These are phyloP conservation scores for Fusarium globosum DNA, from an alignment of 2,329 filamentous ascomycete species.

Conservation along the genomic window DNA sequence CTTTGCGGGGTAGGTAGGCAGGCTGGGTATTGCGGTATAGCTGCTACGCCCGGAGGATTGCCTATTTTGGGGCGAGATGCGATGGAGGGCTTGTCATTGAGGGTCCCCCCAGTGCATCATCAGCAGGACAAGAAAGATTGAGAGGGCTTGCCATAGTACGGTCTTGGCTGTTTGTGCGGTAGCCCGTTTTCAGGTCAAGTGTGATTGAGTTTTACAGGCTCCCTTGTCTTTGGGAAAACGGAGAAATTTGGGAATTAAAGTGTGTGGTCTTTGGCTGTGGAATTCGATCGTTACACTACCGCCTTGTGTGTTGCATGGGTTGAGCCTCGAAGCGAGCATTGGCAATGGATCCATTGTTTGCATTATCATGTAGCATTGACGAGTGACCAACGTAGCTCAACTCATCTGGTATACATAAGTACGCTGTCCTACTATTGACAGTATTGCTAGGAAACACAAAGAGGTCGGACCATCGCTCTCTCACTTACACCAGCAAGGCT, in stretches of 20 bases:
- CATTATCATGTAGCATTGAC: neutral
- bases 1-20: slow-evolving; percentile 41
- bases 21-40: slow-evolving; percentile 1
- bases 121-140: slow-evolving; percentile 12
- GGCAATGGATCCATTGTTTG: slow-evolving; percentile 7
- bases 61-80: slow-evolving; percentile 40
- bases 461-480: neutral
- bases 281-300: slow-evolving; percentile 18
- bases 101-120: slow-evolving; percentile 11
- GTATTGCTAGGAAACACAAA: slow-evolving; percentile 12
- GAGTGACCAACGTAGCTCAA: slow-evolving; percentile 1
- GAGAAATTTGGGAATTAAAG: neutral
- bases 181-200: slow-evolving; percentile 1
- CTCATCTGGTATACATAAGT: neutral
- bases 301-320: slow-evolving; percentile 28
- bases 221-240: neutral
- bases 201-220: neutral
- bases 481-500: slow-evolving; percentile 21
- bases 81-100: slow-evolving; percentile 35
- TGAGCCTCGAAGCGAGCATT: slow-evolving; percentile 35
- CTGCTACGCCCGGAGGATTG: slow-evolving; percentile 40
- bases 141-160: slow-evolving; percentile 8
- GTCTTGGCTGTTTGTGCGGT: slow-evolving; percentile 21
- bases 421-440: slow-evolving; percentile 14
- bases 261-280: neutral